Evolutionary conservation across 352 stramenopile species (phyloP).

Genomic region (Phytophthora nicotianae): DNA sequence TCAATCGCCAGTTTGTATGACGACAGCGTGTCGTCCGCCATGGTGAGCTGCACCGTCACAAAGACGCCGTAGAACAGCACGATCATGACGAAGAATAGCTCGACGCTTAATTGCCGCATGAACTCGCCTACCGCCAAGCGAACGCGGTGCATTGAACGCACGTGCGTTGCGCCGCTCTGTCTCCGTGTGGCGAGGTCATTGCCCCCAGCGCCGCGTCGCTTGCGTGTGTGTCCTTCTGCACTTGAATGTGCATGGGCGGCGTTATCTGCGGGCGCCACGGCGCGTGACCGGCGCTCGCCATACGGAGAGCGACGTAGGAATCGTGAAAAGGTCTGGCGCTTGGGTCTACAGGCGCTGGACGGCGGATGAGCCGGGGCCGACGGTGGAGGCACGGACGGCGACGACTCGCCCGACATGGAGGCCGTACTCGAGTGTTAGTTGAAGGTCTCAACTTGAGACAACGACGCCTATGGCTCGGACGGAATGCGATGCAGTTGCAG

Average conservation of each 20-base stretch:
- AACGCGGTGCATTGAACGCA: slow-evolving; percentile 48
- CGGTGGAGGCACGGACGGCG: slow-evolving; percentile 26
- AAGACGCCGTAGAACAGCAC: slow-evolving; percentile 86
- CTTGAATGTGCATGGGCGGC: slow-evolving; percentile 9
- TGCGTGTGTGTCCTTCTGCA: slow-evolving; percentile 15
- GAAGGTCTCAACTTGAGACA: slow-evolving; percentile 25
- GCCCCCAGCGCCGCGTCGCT: slow-evolving; percentile 44
- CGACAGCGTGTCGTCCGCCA: slow-evolving; percentile 57
- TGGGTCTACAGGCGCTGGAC: slow-evolving; percentile 51
- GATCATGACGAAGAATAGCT: slow-evolving; percentile 91
- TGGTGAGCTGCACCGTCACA: slow-evolving; percentile 82
- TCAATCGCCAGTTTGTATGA: slow-evolving; percentile 75
- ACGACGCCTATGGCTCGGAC: neutral
- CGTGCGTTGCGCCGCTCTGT: slow-evolving; percentile 35
- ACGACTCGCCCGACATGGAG: slow-evolving; percentile 35
- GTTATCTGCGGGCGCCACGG: slow-evolving; percentile 60
- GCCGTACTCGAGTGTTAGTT: slow-evolving; percentile 12
- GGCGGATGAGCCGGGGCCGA: slow-evolving; percentile 24
- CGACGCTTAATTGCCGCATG: slow-evolving; percentile 83
- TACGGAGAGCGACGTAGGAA: slow-evolving; percentile 72
- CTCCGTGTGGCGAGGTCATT: slow-evolving; percentile 41
- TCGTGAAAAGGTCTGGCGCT: slow-evolving; percentile 60
- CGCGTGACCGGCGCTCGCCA: slow-evolving; percentile 58
- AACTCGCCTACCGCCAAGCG: slow-evolving; percentile 73
- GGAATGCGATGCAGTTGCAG: slow-evolving; percentile 3